Evolutionary conservation across 176 grass and related monocot genomes (phyloP), one percentile per base, ranked within the genome.

Genomic region (Saccharum spontaneum): DNA sequence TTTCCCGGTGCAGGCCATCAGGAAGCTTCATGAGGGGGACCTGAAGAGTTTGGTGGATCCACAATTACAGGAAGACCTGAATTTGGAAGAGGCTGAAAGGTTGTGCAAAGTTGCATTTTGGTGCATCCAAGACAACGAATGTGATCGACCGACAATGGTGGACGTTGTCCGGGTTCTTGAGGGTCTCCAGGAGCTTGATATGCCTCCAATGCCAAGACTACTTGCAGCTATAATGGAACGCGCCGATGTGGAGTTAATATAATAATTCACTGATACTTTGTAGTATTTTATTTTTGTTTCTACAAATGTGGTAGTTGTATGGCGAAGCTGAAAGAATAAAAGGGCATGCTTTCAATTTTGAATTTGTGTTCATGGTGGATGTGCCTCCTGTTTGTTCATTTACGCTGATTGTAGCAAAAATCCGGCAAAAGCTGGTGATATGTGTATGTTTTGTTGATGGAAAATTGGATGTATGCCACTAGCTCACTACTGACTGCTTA

Each of bases 101-200:
- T 20, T 66, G 55, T 83, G 82, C 34, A 89, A 80, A 82, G 83
- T 89, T 83, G 79, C 86, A 40, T 74, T 70, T 48, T 92, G 90
- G 90, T 89, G 90, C 70, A 88, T 89, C 67, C 87, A 92, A 67
- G 83, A 74, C 26, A 41, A 79, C 45, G 90, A 86, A 39, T 33
- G 68, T 40, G 30, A 64, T 17, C 79, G 83, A 4, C 90, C 83
- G 0, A 78, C 79, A 3, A 92, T 92, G 86, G 55, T 22, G 17
- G 82, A 89, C 36, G 73, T 92, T 11, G 79, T 92, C 4, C 31
- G 54, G 26, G 84, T 83, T 79, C 77, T 92, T 11, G 86, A 92
- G 65, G 86, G 86, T 8, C 59, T 74, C 24, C 34, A 55, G 0
- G 48, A 86, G 26, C 60, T 92, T 33, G 79, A 77, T 40, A 70